phyloP scores from a whole-genome alignment of 805 yeast genomes.

The Teunomyces pallodes region DNA sequence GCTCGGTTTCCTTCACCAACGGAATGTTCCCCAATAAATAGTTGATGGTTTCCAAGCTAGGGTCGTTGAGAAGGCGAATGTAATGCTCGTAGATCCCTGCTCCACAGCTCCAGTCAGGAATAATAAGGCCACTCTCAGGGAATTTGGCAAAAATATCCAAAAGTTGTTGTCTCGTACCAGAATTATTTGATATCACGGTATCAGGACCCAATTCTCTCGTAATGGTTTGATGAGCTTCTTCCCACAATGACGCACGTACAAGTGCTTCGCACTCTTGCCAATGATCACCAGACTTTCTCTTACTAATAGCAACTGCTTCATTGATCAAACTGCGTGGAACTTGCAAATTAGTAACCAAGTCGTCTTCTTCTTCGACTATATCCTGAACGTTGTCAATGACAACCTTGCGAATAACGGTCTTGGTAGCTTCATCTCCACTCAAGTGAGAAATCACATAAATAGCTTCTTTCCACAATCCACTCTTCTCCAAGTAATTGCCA shows the following conservation, averaged over 20 bases:
- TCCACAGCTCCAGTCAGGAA: slow-evolving; percentile 54
- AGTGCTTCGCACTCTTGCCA: slow-evolving; percentile 61
- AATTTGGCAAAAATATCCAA: slow-evolving; percentile 38
- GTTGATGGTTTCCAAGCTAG: slow-evolving; percentile 24
- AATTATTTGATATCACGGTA: slow-evolving; percentile 52
- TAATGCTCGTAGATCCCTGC: slow-evolving; percentile 58
- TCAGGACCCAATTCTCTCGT: slow-evolving; percentile 67
- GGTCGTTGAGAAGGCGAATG: slow-evolving; percentile 28
- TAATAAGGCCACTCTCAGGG: slow-evolving; percentile 39
- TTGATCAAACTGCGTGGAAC: slow-evolving; percentile 50
- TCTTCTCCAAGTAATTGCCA: slow-evolving; percentile 47
- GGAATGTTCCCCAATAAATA: slow-evolving; percentile 48
- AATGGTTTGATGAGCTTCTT: slow-evolving; percentile 62
- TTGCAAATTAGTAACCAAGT: slow-evolving; percentile 36
- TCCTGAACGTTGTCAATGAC: slow-evolving; percentile 32
- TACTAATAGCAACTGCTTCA: slow-evolving; percentile 60
- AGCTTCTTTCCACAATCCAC: slow-evolving; percentile 56
- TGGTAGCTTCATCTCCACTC: slow-evolving; percentile 43
- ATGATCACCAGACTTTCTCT: slow-evolving; percentile 48
- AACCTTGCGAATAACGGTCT: slow-evolving; percentile 36
- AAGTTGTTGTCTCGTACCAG: slow-evolving; percentile 34
- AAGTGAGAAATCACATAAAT: slow-evolving; percentile 63
- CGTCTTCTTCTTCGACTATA: slow-evolving; percentile 28
- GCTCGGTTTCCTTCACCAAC: slow-evolving; percentile 26
- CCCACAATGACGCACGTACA: slow-evolving; percentile 56